phyloP scores from a whole-genome alignment of 192 early-diverging fungal genomes.

The Gryganskiella cystojenkinii region DNA sequence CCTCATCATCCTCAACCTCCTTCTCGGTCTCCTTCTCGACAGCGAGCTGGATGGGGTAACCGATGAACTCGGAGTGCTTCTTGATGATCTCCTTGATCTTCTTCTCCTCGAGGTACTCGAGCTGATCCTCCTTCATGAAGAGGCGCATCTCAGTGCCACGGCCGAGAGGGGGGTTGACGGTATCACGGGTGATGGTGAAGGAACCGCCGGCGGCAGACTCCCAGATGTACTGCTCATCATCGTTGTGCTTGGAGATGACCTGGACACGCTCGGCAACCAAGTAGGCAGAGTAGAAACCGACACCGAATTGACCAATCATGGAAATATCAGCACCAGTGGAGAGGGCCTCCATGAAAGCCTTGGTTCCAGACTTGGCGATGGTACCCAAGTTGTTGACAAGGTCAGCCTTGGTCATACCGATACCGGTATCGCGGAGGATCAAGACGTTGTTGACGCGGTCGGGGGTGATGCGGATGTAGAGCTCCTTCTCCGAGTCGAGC shows the following conservation, averaged over 20 bases:
- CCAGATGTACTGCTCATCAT: constrained; percentile 98
- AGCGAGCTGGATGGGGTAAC: constrained; percentile 97
- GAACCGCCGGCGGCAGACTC: constrained; percentile 90
- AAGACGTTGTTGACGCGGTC: constrained; percentile 88
- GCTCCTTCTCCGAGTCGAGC: constrained; percentile 92
- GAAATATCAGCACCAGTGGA: constrained; percentile 96
- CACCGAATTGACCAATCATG: constrained; percentile 99
- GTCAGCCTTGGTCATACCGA: constrained; percentile 97
- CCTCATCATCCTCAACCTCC: constrained; percentile 96
- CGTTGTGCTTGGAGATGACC: constrained; percentile 97
- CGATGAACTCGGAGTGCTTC: constrained; percentile 99
- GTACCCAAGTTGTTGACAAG: constrained; percentile 98
- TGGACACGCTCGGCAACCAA: constrained; percentile 97
- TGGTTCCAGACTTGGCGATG: constrained; percentile 99
- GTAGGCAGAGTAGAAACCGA: constrained; percentile 99
- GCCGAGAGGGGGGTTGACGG: constrained; percentile 88
- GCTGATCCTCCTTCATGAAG: constrained; percentile 98
- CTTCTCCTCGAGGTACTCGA: constrained; percentile 99
- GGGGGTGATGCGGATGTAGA: constrained; percentile 94
- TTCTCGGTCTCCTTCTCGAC: constrained; percentile 98
- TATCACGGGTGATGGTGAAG: constrained; percentile 96
- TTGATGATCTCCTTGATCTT: constrained; percentile 99
- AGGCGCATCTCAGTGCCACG: constrained; percentile 97
- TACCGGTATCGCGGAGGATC: constrained; percentile 89
- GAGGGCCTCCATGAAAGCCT: constrained; percentile 99